A percentile compares a stretch with the other conserved stretches of the same genome.
phyloP scores from a whole-genome alignment of 192 early-diverging fungal genomes.

The Podochytrium sp. region DNA sequence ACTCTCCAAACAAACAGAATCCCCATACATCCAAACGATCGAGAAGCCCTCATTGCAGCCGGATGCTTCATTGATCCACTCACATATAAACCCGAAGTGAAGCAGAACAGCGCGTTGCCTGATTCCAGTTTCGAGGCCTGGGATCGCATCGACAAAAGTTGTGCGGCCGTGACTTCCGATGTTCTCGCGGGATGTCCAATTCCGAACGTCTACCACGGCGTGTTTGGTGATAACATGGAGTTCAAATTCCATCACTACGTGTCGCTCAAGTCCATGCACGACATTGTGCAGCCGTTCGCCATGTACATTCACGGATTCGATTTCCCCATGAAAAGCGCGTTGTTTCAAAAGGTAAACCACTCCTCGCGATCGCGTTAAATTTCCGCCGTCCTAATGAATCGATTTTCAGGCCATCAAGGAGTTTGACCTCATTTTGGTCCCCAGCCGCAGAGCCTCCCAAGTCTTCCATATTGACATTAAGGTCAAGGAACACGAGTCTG shows the following conservation, averaged over 20 bases:
- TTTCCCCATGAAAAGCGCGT: slow-evolving; percentile 14
- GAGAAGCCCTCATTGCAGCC: slow-evolving; percentile 1
- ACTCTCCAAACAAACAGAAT: not conserved
- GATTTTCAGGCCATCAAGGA: slow-evolving; percentile 22
- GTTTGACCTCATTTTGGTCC: slow-evolving; percentile 9
- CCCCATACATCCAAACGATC: slow-evolving; percentile 4
- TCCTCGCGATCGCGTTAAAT: not conserved
- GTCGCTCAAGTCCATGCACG: not conserved
- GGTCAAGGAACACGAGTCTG: slow-evolving; percentile 42
- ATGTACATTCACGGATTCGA: slow-evolving; percentile 27
- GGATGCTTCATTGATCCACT: slow-evolving; percentile 15
- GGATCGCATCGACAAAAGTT: not conserved
- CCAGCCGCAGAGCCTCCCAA: not conserved
- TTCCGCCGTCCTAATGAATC: not conserved
- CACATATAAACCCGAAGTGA: not conserved
- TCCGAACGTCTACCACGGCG: slow-evolving; percentile 19
- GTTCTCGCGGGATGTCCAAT: slow-evolving; percentile 8
- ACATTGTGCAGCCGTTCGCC: slow-evolving; percentile 26
- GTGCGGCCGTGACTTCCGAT: not conserved
- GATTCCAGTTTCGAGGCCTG: not conserved
- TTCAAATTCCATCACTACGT: slow-evolving; percentile 35
- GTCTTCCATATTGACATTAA: not conserved
- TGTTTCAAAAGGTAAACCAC: slow-evolving; percentile 12
- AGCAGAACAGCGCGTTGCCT: not conserved
- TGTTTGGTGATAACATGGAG: not conserved